Evolutionary conservation across 805 yeast species (phyloP), one percentile per base, ranked within the genome.

Genomic region (Candida tibetensis): DNA sequence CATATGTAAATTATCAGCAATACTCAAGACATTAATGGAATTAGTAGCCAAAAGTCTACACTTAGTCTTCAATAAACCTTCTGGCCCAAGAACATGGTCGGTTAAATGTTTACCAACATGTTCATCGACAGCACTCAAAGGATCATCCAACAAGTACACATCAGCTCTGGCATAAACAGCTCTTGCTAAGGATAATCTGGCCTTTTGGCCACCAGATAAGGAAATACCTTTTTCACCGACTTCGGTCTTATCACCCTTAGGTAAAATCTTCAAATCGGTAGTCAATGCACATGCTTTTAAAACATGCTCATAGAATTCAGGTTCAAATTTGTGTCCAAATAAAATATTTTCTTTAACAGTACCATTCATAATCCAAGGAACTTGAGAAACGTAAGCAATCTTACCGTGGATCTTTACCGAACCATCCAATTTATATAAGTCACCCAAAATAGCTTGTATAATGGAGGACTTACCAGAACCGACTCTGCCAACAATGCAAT

Each of bases 221-320:
- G 97, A 87, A 36, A 93, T 90, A 47, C 99, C 99, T 60, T 91
- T 88, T 66, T 93, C 99, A 46, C 99, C 99, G 41, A 93, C 98
- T 51, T 85, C 79, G 4, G 99, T 93, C 36, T 72, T 72, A 58
- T 93, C 98, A 38, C 96, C 96, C 54, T 87, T 85, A 1, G 96
- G 88, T 42, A 93, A 72, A 21, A 82, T 78, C 21, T 75, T 77
- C 44, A 93, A 69, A 66, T 93, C 99, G 18, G 80, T 79, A 9
- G 72, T 62, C 49, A 93, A 74, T 10, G 95, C 96, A 71, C 99
- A 93, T 0, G 96, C 96, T 36, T 79, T 78, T 16, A 93, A 64
- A 0, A 95, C 91, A 48, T 74, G 74, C 23, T 82, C 76, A 62
- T 93, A 93, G 52, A 90, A 90, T 3, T 72, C 83, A 9, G 83